phyloP scores from a whole-genome alignment of 805 yeast species.

The Teunomyces tritomae region DNA sequence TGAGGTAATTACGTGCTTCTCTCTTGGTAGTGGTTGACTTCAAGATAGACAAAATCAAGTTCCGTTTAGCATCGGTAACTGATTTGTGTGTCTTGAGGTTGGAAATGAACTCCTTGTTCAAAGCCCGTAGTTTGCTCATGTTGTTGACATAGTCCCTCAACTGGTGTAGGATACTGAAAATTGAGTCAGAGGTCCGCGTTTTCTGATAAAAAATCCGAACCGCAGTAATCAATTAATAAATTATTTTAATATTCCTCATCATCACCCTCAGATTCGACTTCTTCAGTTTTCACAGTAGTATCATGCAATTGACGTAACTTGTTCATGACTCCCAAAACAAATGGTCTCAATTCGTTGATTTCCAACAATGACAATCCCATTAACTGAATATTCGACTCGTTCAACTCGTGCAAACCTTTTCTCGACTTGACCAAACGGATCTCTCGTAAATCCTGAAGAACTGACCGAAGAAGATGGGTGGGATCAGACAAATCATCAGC shows the following conservation, averaged over 20 bases:
- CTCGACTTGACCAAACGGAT: constrained; percentile 76
- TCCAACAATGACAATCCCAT: constrained; percentile 83
- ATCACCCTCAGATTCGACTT: constrained; percentile 8
- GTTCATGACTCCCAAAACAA: constrained; percentile 77
- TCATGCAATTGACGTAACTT: constrained; percentile 59
- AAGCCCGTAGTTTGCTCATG: constrained; percentile 29
- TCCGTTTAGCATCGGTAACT: constrained; percentile 52
- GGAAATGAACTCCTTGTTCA: constrained; percentile 34
- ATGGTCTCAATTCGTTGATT: constrained; percentile 84
- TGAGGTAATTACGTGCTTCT: constrained; percentile 79
- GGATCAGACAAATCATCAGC: constrained; percentile 77
- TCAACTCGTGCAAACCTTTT: constrained; percentile 72
- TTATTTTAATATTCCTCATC: constrained; percentile 5
- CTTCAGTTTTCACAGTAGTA: constrained; percentile 9
- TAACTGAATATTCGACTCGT: constrained; percentile 78
- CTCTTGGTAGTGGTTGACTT: constrained; percentile 91
- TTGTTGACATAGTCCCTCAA: not conserved
- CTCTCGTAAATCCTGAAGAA: constrained; percentile 82
- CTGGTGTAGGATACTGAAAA: not conserved
- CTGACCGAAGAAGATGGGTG: constrained; percentile 63
- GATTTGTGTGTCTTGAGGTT: constrained; percentile 31
- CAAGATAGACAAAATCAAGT: constrained; percentile 77
- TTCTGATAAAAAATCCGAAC: not conserved
- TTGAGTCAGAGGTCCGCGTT: not conserved
- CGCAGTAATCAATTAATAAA: not conserved